phyloP scores from a whole-genome alignment of 2,329 filamentous ascomycete genomes.

The Thielaviopsis euricoi region DNA sequence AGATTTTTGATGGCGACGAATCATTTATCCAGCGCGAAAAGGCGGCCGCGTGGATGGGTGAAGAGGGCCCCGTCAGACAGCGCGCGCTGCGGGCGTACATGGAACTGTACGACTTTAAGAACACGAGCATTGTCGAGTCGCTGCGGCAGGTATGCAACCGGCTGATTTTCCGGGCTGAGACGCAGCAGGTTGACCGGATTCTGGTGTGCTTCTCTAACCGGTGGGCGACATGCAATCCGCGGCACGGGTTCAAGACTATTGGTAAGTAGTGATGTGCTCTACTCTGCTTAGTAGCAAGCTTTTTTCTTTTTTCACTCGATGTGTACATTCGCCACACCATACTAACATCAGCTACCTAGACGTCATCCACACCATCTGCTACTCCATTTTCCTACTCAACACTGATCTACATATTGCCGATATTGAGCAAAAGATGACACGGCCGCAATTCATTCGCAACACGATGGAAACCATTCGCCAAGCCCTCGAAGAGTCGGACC shows the following conservation, averaged over 20 bases:
- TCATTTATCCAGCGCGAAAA: slow-evolving; percentile 63
- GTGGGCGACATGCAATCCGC: slow-evolving; percentile 88
- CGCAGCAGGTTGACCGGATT: slow-evolving; percentile 91
- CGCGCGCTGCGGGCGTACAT: slow-evolving; percentile 63
- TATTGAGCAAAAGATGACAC: slow-evolving; percentile 93
- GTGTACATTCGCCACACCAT: too few relatives aligned
- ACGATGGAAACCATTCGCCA: slow-evolving; percentile 80
- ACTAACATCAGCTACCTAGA: slow-evolving; percentile 35
- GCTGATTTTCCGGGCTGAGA: slow-evolving; percentile 74
- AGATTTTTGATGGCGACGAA: slow-evolving; percentile 73
- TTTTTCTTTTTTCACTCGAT: background rate
- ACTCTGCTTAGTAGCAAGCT: background rate
- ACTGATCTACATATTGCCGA: slow-evolving; percentile 92
- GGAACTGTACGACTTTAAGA: slow-evolving; percentile 75
- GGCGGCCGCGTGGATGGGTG: slow-evolving; percentile 79
- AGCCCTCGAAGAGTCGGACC: slow-evolving; percentile 54
- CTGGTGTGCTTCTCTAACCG: slow-evolving; percentile 73
- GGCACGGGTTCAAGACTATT: slow-evolving; percentile 78
- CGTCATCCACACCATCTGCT: slow-evolving; percentile 93
- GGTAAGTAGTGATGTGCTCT: slow-evolving; percentile 42
- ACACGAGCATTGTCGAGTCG: slow-evolving; percentile 61
- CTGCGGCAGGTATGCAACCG: slow-evolving; percentile 69
- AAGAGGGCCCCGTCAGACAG: slow-evolving; percentile 44
- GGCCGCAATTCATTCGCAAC: slow-evolving; percentile 87
- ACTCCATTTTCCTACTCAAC: slow-evolving; percentile 87